Evolutionary conservation across 257 asterid species (phyloP).

Genomic region (Galeopsis tetrahit): DNA sequence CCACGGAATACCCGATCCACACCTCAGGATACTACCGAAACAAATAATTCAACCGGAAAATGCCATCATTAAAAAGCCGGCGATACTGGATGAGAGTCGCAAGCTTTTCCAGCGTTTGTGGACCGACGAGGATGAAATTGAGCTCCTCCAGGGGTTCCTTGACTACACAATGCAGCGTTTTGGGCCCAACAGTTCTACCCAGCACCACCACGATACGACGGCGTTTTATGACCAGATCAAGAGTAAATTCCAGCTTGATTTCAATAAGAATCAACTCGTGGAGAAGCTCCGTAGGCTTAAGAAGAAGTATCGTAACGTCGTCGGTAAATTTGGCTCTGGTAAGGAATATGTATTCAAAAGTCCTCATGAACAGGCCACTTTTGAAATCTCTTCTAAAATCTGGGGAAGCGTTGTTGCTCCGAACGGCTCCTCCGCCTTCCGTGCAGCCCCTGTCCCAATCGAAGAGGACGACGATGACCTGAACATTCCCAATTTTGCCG

Average conservation of each 20-base stretch:
- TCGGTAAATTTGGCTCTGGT: constrained; percentile 67
- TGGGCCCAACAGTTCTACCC: constrained; percentile 62
- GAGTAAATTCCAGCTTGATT: constrained; percentile 84
- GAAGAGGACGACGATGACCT: constrained; percentile 78
- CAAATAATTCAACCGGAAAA: constrained; percentile 31
- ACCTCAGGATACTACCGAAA: constrained; percentile 28
- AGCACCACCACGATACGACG: constrained; percentile 89
- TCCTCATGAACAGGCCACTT: constrained; percentile 89
- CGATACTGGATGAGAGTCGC: constrained; percentile 70
- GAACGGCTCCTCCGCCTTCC: constrained; percentile 41
- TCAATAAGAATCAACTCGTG: constrained; percentile 90
- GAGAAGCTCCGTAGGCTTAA: constrained; percentile 90
- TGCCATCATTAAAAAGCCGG: constrained; percentile 52
- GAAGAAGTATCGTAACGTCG: constrained; percentile 82
- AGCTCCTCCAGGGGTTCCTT: constrained; percentile 78
- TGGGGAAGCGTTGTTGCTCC: constrained; percentile 54
- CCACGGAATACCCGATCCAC: constrained; percentile 53
- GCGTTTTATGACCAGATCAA: constrained; percentile 93
- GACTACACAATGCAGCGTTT: constrained; percentile 76
- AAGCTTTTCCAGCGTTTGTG: constrained; percentile 91
- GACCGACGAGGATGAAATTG: constrained; percentile 97
- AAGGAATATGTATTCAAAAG: constrained; percentile 76
- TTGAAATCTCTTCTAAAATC: constrained; percentile 80
- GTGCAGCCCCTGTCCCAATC: constrained; percentile 37
- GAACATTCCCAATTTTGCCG: constrained; percentile 41